Conservation (phyloP, 2,329 filamentous ascomycete genomes). For the Fusarium nelsonii region DNA sequence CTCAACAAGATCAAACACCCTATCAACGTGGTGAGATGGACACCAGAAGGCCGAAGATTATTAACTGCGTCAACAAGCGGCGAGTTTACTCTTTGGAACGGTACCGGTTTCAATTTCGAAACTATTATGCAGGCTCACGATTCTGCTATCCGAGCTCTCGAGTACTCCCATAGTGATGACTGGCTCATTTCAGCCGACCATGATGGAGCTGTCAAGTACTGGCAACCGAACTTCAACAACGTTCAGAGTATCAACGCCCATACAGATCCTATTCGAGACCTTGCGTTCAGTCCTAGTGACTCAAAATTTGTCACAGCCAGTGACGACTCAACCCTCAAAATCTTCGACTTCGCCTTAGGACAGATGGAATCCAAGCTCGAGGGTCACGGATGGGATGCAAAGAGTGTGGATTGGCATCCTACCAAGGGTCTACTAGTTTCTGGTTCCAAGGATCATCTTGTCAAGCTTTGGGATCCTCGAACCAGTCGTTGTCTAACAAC, state of each 20-base stretch:
- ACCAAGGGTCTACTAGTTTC: conserved; percentile 94
- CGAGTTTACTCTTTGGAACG: conserved; percentile 99
- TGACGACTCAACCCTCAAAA: conserved; percentile 92
- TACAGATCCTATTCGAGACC: conserved; percentile 86
- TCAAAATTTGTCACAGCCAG: conserved; percentile 96
- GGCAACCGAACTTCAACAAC: conserved; percentile 99
- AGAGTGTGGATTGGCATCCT: conserved; percentile 97
- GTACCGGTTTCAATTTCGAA: conserved; percentile 98
- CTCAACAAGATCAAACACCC: conserved; percentile 98
- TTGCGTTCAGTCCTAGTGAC: conserved; percentile 94
- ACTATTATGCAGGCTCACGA: conserved; percentile 99
- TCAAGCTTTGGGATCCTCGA: conserved; percentile 98
- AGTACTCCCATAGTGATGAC: conserved; percentile 95
- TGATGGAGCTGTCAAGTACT: conserved; percentile 96
- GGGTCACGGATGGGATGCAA: conserved; percentile 98
- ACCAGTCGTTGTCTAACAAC: conserved; percentile 91
- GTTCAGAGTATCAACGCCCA: conserved; percentile 95
- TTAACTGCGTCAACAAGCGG: conserved; percentile 95
- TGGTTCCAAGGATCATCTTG: conserved; percentile 95
- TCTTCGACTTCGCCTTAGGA: conserved; percentile 94
- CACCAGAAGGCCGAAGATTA: conserved; percentile 90
- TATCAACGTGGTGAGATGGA: conserved; percentile 97
- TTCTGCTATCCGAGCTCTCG: conserved; percentile 82
- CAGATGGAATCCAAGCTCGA: conserved; percentile 84
- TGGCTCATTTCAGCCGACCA: conserved; percentile 97